Base-by-base conservation (phyloP, 73 alveolate genomes). In the Paramecium primaurelia region DNA sequence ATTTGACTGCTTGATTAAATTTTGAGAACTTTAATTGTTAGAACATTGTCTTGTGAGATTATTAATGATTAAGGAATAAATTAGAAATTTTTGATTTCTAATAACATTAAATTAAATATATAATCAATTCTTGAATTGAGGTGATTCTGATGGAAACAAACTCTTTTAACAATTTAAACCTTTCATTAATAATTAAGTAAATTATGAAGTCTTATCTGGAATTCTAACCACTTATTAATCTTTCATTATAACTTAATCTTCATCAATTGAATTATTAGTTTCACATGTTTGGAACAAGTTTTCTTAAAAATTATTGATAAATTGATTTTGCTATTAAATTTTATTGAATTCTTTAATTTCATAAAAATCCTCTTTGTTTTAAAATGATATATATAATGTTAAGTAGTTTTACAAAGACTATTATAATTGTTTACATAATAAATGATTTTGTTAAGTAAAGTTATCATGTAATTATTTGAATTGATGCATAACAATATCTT, bases 181-280 rank as follows among this genome's bases (percentile, higher is more conserved):
- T 28, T 47, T 42, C 91, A 25, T 45, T 25, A 80, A 80, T 47
- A 80, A 36, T 36, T 80, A 42, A 40, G 91, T 80, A 47, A 80
- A 80, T 47, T 80, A 32, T 12, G 91, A 80, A 10, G 91, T 80
- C 34, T 80, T 80, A 22, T 80, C 73, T 25, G 71, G 75, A 22
- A 73, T 37, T 80, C 91, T 80, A 1, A 80, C 91, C 32, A 36
- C 45, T 25, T 80, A 28, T 45, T 80, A 45, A 45, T 80, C 91
- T n/a, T 80, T 80, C 73, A 80, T 42, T 20, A 80, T 80, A 12
- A 80, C 91, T 18, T 80, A 80, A 45, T 80, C 91, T 26, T 80
- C 91, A 80, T 80, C 91, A 44, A 80, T 80, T 18, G 91, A 80
- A 44, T 80, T 80, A 80, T 80, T 80, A 12, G 91, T 80, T 80